Evolutionary conservation across 441 rosid species (phyloP), one percentile per base, ranked within the genome.

Genomic region (Populus hybrid): DNA sequence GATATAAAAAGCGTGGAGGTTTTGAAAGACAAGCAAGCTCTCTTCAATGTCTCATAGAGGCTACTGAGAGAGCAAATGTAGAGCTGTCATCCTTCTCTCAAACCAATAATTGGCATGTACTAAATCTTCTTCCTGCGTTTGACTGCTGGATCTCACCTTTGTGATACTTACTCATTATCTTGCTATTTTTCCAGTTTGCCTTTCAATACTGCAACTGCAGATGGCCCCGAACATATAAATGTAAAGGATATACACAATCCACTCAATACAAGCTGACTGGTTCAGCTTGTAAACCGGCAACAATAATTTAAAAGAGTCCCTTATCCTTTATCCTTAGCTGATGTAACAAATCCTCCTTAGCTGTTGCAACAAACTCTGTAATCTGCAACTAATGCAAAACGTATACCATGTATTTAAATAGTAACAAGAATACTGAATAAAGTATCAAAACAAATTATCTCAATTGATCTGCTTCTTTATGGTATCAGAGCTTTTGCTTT

Each of bases 161-260:
- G 46, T 6, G 4, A 6, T 66, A 53, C 34, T 73, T 9, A 6
- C 61, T n/a, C 2, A 68, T 35, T 42, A 70, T 79, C 67, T 53
- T 2, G 73, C 66, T 78, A 70, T 0, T 72, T 67, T 19, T 71
- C 23, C 87, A 91, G 97, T 79, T 88, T 95, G 86, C 98, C 99
- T 42, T 94, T 95, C 91, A 92, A 90, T 75, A 94, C 97, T 11
- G 95, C 99, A 42, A 92, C 97, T 30, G 92, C 95, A 14, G 97
- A 94, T 88, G 99, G 98, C 28, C 97, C 94, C 10, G 92, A 95
- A 78, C 99, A 94, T 87, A 95, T 95, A 65, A 95, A 95, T 82
- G 90, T 72, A 10, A 19, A 19, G 7, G 75, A 53, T 72, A 28
- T 40, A 0, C 46, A 9, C 0, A 40, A 0, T 40, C 46, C 4